Conservation (phyloP, 208 protist genomes). For the Jaenimonas drosophilae region DNA sequence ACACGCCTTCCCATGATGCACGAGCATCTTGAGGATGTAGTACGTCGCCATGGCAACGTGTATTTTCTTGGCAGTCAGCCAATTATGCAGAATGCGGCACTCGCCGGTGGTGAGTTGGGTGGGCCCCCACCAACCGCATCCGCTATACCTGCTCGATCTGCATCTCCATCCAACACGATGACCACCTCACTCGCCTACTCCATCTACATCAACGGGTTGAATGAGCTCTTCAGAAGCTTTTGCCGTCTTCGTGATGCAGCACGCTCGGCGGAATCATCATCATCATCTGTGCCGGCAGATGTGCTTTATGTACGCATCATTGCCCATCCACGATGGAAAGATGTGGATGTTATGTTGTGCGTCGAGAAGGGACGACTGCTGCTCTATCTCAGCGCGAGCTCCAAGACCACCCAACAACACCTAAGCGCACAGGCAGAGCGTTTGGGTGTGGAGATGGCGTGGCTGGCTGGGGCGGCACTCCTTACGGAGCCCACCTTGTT, state of each 20-base stretch:
- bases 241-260: conserved; percentile 10
- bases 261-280: neutral
- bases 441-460: conserved; percentile 18
- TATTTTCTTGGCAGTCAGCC: conserved; percentile 23
- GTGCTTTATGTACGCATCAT: conserved; percentile 27
- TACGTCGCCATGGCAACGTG: conserved; percentile 10
- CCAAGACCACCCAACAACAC: conserved; percentile 45
- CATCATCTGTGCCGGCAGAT: conserved; percentile 14
- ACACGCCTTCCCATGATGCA: conserved; percentile 11
- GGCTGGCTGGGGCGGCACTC: conserved; percentile 44
- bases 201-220: conserved; percentile 11
- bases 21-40: conserved; percentile 4
- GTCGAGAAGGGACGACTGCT: conserved; percentile 42
- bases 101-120: neutral
- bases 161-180: too few species aligned
- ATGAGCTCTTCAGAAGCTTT: conserved; percentile 12
- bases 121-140: too few species aligned
- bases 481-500: conserved; percentile 24
- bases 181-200: too few species aligned
- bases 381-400: conserved; percentile 46
- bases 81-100: conserved; percentile 6
- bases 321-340: conserved; percentile 35
- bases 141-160: too few species aligned
- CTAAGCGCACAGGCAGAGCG: conserved; percentile 16
- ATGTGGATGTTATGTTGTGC: conserved; percentile 36